These are phyloP conservation scores for Gautieria morchelliformis DNA, from an alignment of 768 basidiomycete species.

Conservation along the genomic window DNA sequence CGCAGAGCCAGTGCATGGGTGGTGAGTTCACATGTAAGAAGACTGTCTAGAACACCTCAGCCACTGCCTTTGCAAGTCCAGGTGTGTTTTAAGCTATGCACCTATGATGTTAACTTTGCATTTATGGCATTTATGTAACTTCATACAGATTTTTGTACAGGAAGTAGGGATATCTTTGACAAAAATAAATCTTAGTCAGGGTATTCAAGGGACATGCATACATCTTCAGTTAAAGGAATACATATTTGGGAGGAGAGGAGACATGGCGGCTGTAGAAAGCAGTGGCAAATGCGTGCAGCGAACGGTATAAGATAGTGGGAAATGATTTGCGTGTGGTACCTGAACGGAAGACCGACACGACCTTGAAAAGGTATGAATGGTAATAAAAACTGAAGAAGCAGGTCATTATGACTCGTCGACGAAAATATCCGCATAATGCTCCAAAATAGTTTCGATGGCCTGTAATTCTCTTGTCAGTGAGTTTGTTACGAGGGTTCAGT, in stretches of 20 bases:
- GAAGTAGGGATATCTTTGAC: background rate
- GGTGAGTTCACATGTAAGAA: too few relatives aligned
- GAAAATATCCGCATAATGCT: slow-evolving; percentile 93
- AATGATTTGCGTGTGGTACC: background rate
- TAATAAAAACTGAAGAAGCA: background rate
- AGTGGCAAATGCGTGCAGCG: background rate
- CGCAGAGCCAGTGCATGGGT: too few relatives aligned
- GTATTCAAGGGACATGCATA: too few relatives aligned
- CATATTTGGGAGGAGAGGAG: background rate
- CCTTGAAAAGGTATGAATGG: background rate
- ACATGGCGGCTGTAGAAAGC: background rate
- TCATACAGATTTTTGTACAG: background rate
- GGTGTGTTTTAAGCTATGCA: too few relatives aligned
- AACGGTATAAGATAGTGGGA: slow-evolving; percentile 2
- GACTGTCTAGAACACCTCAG: too few relatives aligned
- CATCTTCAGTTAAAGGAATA: too few relatives aligned
- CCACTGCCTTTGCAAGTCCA: too few relatives aligned
- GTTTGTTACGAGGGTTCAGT: background rate
- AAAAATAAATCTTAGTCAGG: background rate
- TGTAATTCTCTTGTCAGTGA: slow-evolving; percentile 20
- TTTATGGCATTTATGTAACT: too few relatives aligned
- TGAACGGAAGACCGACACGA: background rate
- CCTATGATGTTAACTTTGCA: too few relatives aligned
- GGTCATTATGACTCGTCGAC: slow-evolving; percentile 57
- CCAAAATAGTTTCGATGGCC: slow-evolving; percentile 93